These are phyloP conservation scores for Allantophomopsis cytisporea DNA, from an alignment of 2,329 filamentous ascomycete species.

Conservation along the genomic window DNA sequence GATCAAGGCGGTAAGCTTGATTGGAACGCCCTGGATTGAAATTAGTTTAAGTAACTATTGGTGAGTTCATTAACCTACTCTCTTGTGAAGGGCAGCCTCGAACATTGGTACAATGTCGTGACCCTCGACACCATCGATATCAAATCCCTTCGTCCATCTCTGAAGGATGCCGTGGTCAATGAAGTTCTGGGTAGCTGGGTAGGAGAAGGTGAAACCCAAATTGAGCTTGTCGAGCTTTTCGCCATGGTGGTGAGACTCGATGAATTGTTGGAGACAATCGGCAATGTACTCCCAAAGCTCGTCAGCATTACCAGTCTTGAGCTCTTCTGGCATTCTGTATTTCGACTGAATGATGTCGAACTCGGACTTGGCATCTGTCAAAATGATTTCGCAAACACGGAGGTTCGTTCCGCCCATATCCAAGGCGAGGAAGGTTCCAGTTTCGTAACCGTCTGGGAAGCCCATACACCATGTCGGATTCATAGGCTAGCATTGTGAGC, in stretches of 20 bases:
- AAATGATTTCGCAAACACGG: constrained; percentile 82
- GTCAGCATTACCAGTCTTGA: constrained; percentile 73
- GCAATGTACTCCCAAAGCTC: constrained; percentile 93
- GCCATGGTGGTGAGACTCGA: constrained; percentile 71
- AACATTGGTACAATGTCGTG: constrained; percentile 83
- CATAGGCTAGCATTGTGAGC: constrained; percentile 56
- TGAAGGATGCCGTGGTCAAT: constrained; percentile 88
- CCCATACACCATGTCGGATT: constrained; percentile 94
- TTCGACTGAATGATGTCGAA: constrained; percentile 95
- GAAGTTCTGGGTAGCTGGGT: constrained; percentile 84
- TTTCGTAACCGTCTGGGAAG: constrained; percentile 77
- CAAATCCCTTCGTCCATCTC: constrained; percentile 95
- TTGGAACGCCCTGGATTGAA: constrained; percentile 57
- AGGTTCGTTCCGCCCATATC: constrained; percentile 97
- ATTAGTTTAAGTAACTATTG: too few relatives aligned
- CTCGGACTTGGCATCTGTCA: constrained; percentile 77
- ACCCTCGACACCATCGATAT: constrained; percentile 84
- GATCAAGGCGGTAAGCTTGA: constrained; percentile 85
- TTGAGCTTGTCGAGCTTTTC: constrained; percentile 52
- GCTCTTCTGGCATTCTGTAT: constrained; percentile 85
- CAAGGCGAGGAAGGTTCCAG: constrained; percentile 75
- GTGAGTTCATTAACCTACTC: constrained; percentile 30
- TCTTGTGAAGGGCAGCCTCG: constrained; percentile 59
- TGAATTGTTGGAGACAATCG: constrained; percentile 82
- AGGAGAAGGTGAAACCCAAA: constrained; percentile 92